Evolutionary conservation across 768 basidiomycete genomes (phyloP), one percentile per base, ranked within the genome.

Genomic region (Suillus placidus): DNA sequence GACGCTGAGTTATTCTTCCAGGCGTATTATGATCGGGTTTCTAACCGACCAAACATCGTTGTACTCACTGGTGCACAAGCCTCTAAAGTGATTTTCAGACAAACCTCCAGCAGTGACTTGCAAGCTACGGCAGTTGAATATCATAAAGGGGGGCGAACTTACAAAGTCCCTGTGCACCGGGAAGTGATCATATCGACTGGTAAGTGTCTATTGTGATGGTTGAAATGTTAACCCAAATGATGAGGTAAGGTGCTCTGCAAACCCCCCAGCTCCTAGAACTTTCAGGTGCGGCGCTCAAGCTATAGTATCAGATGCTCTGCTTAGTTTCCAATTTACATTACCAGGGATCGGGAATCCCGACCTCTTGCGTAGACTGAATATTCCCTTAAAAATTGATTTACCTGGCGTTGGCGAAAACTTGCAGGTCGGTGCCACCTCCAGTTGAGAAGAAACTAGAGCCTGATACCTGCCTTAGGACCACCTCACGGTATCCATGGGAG

Each of bases 381-480:
- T 80, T 51, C 64, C 72, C 10, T 69, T 72, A 32, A 69, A 73
- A 56, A 43, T 80, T n/a, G 71, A 79, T 54, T 72, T 77, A 35
- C 78, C 75, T 42, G 73, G 76, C 14, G 79, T 78, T 4, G 76
- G 78, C 18, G 77, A 80, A 66, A 80, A 79, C 60, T 71, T 80
- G 38, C 80, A 70, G 40, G 68, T 66, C 42, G n/a, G 40, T 56
- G 20, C 47, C 32, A 35, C 47, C 30, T 16, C 16, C 47, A n/a
- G 26, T 34, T 3, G 35, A 42, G 30, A 30, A 16, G 1, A 42
- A 32, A 47, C 49, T 37, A 12, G 35, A 32, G 52, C 30, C n/a
- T 26, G 18, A 69, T 37, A 10, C 23, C 26, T 42, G n/a, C 6
- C 47, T 23, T 47, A 71, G 68, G 70, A 67, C 58, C 70, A 66